Evolutionary conservation across 2,329 filamentous ascomycete genomes (phyloP).

Genomic region (Botrytis hyacinthi): DNA sequence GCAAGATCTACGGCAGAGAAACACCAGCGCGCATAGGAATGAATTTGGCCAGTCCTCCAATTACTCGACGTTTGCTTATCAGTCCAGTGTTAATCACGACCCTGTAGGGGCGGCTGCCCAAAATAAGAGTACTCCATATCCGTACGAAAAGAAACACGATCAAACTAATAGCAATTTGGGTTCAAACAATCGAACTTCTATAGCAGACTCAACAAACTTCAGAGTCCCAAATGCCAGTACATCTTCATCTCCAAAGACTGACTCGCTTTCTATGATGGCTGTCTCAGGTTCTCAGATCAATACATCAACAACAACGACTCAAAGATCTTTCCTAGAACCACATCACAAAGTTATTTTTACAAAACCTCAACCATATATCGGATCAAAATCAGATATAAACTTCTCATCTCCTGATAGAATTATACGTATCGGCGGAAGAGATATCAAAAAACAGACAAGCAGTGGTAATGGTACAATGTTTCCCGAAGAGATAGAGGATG

Average conservation of each 20-base stretch:
- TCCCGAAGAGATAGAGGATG: slow-evolving; percentile 18
- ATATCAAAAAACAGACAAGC: background rate
- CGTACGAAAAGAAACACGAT: background rate
- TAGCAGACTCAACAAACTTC: background rate
- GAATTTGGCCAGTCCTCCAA: background rate
- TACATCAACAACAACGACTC: background rate
- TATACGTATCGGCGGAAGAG: background rate
- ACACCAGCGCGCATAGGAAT: background rate
- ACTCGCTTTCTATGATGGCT: slow-evolving; percentile 17
- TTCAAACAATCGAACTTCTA: background rate
- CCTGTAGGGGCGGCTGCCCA: background rate
- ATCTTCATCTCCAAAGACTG: background rate
- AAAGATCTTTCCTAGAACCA: too few species aligned
- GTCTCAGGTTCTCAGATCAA: slow-evolving; percentile 1
- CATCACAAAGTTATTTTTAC: slow-evolving; percentile 8
- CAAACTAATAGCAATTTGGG: background rate
- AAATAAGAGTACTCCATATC: background rate
- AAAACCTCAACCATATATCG: slow-evolving; percentile 2
- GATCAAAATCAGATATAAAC: background rate
- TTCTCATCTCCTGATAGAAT: background rate
- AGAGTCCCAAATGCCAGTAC: background rate
- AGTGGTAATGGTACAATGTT: background rate
- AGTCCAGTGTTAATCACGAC: background rate
- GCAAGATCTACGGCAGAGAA: background rate
- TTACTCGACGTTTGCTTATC: background rate